Evolutionary conservation across 2,329 filamentous ascomycete species (phyloP).

Genomic region (Cordyceps sp.): DNA sequence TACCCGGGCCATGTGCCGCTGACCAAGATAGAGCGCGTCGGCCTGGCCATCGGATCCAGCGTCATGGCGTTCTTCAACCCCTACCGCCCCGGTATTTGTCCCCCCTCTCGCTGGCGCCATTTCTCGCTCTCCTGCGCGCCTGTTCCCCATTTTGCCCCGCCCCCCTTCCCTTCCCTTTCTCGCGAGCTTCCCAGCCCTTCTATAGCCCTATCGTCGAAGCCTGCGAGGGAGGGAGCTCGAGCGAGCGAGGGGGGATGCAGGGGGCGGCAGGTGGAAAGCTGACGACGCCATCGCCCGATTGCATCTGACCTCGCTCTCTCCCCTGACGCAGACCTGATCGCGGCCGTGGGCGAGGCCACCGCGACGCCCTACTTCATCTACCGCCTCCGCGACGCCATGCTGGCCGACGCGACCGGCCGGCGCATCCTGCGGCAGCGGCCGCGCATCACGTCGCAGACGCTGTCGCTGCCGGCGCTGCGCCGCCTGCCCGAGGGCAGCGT

Average conservation of each 20-base stretch:
- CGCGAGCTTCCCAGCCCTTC: too few species aligned
- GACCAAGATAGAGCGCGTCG: constrained; percentile 57
- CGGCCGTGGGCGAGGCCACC: constrained; percentile 83
- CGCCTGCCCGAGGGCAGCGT: constrained; percentile 56
- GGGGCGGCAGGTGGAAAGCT: too few species aligned
- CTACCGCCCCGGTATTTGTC: constrained; percentile 57
- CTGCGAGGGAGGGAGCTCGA: too few species aligned
- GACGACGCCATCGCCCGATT: too few species aligned
- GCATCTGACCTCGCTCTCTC: too few species aligned
- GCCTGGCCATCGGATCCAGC: constrained; percentile 50
- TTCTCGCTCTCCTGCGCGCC: too few species aligned
- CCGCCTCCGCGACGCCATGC: constrained; percentile 84
- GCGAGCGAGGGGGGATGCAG: too few species aligned
- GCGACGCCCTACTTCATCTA: constrained; percentile 91
- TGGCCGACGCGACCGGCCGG: constrained; percentile 64
- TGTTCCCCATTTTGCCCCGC: background rate
- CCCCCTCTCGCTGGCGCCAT: too few species aligned
- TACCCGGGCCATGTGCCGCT: constrained; percentile 90
- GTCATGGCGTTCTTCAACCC: constrained; percentile 55
- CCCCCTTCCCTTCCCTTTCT: background rate
- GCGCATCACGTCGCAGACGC: constrained; percentile 63
- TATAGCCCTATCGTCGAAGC: too few species aligned
- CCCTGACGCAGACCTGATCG: constrained; percentile 97
- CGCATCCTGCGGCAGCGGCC: constrained; percentile 83
- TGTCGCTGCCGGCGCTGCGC: constrained; percentile 53